Evolutionary conservation across 768 basidiomycete genomes (phyloP).

Genomic region (Psilocybe cyanescens): DNA sequence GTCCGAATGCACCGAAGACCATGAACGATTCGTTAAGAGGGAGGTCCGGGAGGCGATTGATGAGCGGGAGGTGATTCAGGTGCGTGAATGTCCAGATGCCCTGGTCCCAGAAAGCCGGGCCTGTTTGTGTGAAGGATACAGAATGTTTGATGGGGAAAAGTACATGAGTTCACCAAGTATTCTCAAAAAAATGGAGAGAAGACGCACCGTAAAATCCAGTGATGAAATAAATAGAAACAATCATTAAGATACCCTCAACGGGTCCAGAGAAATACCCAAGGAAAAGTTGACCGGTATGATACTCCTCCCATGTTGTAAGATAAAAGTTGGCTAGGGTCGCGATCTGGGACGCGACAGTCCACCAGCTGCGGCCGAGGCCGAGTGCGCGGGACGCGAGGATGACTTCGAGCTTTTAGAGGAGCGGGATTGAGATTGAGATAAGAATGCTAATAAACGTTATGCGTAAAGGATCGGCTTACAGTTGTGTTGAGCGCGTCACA

Average conservation of each 20-base stretch:
- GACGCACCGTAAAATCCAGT: slow-evolving; percentile 74
- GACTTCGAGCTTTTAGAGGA: slow-evolving; percentile 70
- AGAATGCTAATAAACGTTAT: too few species aligned
- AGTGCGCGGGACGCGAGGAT: slow-evolving; percentile 84
- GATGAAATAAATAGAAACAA: slow-evolving; percentile 74
- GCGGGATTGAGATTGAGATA: too few species aligned
- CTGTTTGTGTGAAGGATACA: slow-evolving; percentile 35
- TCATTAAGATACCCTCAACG: slow-evolving; percentile 93
- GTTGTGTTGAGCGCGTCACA: slow-evolving; percentile 97
- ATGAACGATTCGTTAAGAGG: slow-evolving; percentile 89
- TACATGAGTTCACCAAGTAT: background rate
- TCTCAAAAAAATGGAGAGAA: background rate
- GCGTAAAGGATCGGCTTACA: slow-evolving; percentile 40
- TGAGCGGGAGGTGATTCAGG: slow-evolving; percentile 52
- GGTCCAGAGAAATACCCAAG: slow-evolving; percentile 95
- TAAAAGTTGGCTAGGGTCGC: slow-evolving; percentile 81
- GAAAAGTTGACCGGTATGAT: slow-evolving; percentile 90
- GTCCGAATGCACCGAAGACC: slow-evolving; percentile 70
- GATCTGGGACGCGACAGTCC: slow-evolving; percentile 89
- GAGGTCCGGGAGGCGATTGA: slow-evolving; percentile 64
- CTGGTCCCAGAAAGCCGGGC: slow-evolving; percentile 82
- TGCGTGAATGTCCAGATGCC: slow-evolving; percentile 61
- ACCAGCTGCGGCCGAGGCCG: slow-evolving; percentile 94
- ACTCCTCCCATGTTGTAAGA: slow-evolving; percentile 83
- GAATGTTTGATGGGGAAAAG: background rate